Base-by-base conservation (phyloP, 257 asterid species). In the Phtheirospermum japonicum region DNA sequence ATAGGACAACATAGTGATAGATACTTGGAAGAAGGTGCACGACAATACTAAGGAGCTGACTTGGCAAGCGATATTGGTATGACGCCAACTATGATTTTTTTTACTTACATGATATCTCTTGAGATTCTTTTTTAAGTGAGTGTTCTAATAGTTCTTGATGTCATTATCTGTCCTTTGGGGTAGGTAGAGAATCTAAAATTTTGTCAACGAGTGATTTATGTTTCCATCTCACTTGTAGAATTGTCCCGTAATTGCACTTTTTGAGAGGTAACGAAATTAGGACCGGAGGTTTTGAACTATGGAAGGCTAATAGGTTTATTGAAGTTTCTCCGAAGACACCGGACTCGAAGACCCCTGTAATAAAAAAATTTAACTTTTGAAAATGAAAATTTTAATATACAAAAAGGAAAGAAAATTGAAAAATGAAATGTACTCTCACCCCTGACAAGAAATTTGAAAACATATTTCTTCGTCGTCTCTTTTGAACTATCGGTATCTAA, bases 341-440 rank as follows among this genome's bases (percentile, higher is more conserved):
- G 28, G 81, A 69, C 61, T 72, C 0, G 83, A 68, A 37, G 77
- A 66, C 16, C 86, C 83, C 86, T 80, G 55, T 10, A 26, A 70
- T 28, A 59, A 65, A 1, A 34, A 49, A 52, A 23, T 1, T 3
- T 1, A n/a, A 3, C 1, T 1, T 23, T 23, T 1, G 28, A 23
- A 23, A 1, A 23, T 23, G 3, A 1, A 23, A 23, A 23, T n/a
- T n/a, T n/a, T n/a, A 23, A 1, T 1, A 23, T 49, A 23, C 12
- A 34, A 19, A 23, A 11, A 36, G n/a, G 2, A 32, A 36, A 23
- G 3, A 23, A 23, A 1, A 1, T 1, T 1, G 49, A 59, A 32
- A 3, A 0, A 18, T 30, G 9, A 66, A 32, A 16, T 4, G 30
- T 3, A 23, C 2, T 48, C 80, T 58, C 12, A 80, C 86, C 59